Evolutionary conservation across 805 yeast species (phyloP), one percentile per base, ranked within the genome.

Genomic region (Metschnikowia lachancei): DNA sequence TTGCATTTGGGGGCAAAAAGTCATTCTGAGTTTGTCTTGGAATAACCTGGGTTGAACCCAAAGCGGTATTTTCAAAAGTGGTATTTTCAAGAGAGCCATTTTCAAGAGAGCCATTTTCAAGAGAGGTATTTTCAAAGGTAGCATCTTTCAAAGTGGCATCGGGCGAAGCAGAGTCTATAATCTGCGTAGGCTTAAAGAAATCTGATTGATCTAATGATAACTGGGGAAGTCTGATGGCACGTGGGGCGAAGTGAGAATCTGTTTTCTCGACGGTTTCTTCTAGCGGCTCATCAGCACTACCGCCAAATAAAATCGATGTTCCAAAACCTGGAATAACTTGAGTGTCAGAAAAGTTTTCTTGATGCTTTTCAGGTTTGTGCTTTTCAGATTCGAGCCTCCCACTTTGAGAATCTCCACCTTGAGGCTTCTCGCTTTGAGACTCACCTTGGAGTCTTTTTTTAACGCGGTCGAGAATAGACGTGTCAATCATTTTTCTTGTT

Each of bases 211-310:
- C 64, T 10, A 59, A 45, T 12, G 49, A 59, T 38, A 70, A 57
- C 49, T 71, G 75, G 1, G 75, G 76, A 17, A 70, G 60, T 44
- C 35, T 35, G 29, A 35, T 44, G 14, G 39, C 46, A 14, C 14
- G 31, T 3, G 28, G 13, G 17, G 38, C 34, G 11, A n/a, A 22
- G 11, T 12, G 17, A 17, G 10, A 29, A 10, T 13, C 32, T 13
- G 39, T 34, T 13, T 17, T 10, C 16, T 41, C 40, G 38, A 36
- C 11, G 19, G 35, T 7, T 18, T 36, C 13, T 12, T 31, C 37
- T 30, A 39, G 18, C 11, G 8, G 28, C 50, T 39, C 22, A 37
- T 17, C 29, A 19, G 34, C 30, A 34, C 22, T 34, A 36, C 19
- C 24, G 10, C 45, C 43, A 22, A 52, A 45, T 16, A 52, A 51